Evolutionary conservation across 495 filamentous ascomycete species (phyloP), one percentile per base, ranked within the genome.

Genomic region (Penicillium maclennaniae): DNA sequence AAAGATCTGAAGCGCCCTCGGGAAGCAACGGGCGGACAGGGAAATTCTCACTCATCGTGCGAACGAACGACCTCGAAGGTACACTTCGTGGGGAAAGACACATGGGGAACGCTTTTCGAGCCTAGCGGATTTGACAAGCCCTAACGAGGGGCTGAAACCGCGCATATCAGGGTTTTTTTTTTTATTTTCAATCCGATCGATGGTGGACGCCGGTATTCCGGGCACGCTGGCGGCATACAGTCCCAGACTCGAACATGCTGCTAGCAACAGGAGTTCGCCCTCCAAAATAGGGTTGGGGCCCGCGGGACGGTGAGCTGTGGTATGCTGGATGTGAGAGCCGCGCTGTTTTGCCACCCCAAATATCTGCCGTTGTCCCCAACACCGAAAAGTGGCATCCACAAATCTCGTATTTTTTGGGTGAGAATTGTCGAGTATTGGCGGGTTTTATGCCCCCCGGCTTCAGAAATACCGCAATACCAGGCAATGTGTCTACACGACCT

Each of bases 321-420:
- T 73, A 69, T 67, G 71, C 63, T 62, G 70, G 70, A 69, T 62
- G 42, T 59, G 36, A 66, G 41, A 60, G 58, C 70, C 69, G 70
- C 45, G 48, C 16, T 20, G 38, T 38, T 56, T 67, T 47, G 62
- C 65, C 65, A 66, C 62, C 38, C 27, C 27, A 19, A 26, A 16
- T 3, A 6, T 31, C 27, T 20, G 42, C 34, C 49, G 49, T 21
- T 37, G 21, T 40, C 16, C 19, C 42, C 42, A 23, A 23, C 42
- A 15, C 7, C 23, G 7, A 44, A 15, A 23, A 26, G 25, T 7
- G 3, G 19, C 19, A 9, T 17, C 14, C n/a, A 26, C 42, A 9
- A 12, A 34, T 34, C 14, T n/a, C 6, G 42, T 44, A 44, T 44
- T 44, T 44, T 44, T 34, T 9, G 3, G 14, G 31, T 14, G 2